These are phyloP conservation scores for Perilla frutescens DNA, from an alignment of 257 asterid species.

Conservation along the genomic window DNA sequence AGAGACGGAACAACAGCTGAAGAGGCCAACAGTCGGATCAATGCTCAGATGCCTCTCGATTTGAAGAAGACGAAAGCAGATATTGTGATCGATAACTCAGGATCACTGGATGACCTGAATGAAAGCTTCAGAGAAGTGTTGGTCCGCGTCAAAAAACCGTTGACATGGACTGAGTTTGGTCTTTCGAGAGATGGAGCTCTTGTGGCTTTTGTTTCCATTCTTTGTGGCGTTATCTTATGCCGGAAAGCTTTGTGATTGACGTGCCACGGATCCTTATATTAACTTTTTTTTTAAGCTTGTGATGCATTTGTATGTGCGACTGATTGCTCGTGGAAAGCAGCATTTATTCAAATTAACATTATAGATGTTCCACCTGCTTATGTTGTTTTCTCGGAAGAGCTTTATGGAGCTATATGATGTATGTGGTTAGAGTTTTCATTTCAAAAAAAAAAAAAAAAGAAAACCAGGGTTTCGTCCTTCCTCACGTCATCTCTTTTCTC, in stretches of 20 bases:
- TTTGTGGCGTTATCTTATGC: slow-evolving; percentile 59
- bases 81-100: slow-evolving; percentile 75
- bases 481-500: too few species aligned
- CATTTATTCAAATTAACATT: neutral
- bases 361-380: too few species aligned
- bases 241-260: slow-evolving; percentile 50
- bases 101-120: slow-evolving; percentile 69
- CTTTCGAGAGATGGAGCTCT: slow-evolving; percentile 80
- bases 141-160: slow-evolving; percentile 60
- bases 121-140: slow-evolving; percentile 59
- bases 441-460: too few species aligned
- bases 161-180: slow-evolving; percentile 85
- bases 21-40: slow-evolving; percentile 76
- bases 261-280: neutral
- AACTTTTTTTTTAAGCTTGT: neutral
- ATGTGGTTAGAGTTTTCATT: too few species aligned
- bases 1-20: slow-evolving; percentile 82
- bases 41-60: slow-evolving; percentile 88
- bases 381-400: too few species aligned
- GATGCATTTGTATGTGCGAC: neutral
- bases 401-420: too few species aligned
- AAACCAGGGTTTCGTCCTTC: too few species aligned
- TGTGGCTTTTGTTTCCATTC: slow-evolving; percentile 56
- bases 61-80: slow-evolving; percentile 72
- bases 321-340: neutral